Percentiles rank a stretch among this genome's conserved stretches.
Conservation (phyloP, 2,329 filamentous ascomycete genomes). For the Aspergillus sp. region DNA sequence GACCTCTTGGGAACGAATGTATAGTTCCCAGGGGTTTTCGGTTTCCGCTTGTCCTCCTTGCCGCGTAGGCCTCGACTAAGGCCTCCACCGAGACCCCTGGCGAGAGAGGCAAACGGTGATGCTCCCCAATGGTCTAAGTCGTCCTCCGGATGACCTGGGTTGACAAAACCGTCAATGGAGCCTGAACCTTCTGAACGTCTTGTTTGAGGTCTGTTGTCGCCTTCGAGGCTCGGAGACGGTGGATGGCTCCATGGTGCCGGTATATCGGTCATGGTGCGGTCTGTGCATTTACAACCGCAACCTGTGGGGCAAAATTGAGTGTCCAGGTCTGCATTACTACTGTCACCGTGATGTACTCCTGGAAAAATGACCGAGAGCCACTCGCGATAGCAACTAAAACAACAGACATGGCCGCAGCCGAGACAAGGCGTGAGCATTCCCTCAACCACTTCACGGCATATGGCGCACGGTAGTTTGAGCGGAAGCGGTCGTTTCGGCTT, state of each 20-base stretch:
- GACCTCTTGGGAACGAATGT: slow-evolving; percentile 24
- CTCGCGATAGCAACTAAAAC: slow-evolving; percentile 44
- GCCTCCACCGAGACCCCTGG: slow-evolving; percentile 43
- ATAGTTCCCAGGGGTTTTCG: slow-evolving; percentile 11
- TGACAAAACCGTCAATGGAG: slow-evolving; percentile 16
- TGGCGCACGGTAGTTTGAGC: slow-evolving; percentile 41
- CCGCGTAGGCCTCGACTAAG: slow-evolving; percentile 40
- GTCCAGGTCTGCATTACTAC: slow-evolving; percentile 16
- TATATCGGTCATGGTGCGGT: slow-evolving; percentile 35
- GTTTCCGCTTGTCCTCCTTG: slow-evolving; percentile 33
- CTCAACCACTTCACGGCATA: slow-evolving; percentile 44
- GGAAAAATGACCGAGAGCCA: slow-evolving; percentile 37
- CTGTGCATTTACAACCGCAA: slow-evolving; percentile 49
- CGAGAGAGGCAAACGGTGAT: slow-evolving; percentile 41
- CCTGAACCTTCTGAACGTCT: slow-evolving; percentile 14
- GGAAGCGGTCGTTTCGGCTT: slow-evolving; percentile 34
- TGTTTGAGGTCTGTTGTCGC: slow-evolving; percentile 18
- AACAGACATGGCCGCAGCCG: slow-evolving; percentile 49
- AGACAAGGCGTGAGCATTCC: slow-evolving; percentile 50
- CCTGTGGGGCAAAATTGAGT: slow-evolving; percentile 43
- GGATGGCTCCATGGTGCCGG: slow-evolving; percentile 28
- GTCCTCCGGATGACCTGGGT: slow-evolving; percentile 30
- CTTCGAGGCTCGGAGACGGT: slow-evolving; percentile 20
- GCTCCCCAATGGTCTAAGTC: slow-evolving; percentile 39
- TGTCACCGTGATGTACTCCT: slow-evolving; percentile 14